Base-by-base conservation (phyloP, 1,139 yeast species). In the Nakaseomyces sp. region DNA sequence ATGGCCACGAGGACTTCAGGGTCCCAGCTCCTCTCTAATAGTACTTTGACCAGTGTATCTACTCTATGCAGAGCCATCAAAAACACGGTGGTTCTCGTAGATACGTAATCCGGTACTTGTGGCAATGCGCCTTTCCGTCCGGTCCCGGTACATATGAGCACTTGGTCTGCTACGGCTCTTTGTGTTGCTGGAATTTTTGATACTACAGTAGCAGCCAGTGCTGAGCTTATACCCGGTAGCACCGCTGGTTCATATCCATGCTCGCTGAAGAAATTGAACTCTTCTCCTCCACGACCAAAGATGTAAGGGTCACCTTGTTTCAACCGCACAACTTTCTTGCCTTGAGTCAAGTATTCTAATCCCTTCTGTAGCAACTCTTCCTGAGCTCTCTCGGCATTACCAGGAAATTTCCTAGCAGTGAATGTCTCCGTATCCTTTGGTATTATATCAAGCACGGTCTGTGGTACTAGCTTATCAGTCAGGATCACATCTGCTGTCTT, bases 261-360 rank as follows among this genome's bases (percentile, higher is more conserved):
- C 13, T 67, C 56, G 26, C 71, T 60, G 63, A 89, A 91, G 61
- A 70, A 88, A 15, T 76, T 58, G 58, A 64, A 86, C 60, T 91
- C 98, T 65, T 91, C 97, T 29, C 96, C 96, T 32, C 98, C 98
- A 51, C 98, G 78, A 4, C 98, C 98, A 61, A 87, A 91, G 28
- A 91, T 85, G 64, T 87, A 91, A 5, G 98, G 97, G 61, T 91
- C 98, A 36, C 98, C 98, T 66, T 91, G 98, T 61, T 91, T 91
- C 51, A 91, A 72, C 45, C 98, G 72, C 3, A 91, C 93, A 1
- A 91, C 96, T 48, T 76, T 77, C 53, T 77, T 73, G 13, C 96
- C 96, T 44, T 72, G 66, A 32, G 68, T 50, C 30, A 87, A 62
- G 0, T 81, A 82, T 32, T 72, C 73, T 18, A 89, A 66, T 0